Percentiles rank a stretch among this genome's conserved stretches.
Conservation (phyloP, 2,329 filamentous ascomycete species). For the Sarocladium strictum region DNA sequence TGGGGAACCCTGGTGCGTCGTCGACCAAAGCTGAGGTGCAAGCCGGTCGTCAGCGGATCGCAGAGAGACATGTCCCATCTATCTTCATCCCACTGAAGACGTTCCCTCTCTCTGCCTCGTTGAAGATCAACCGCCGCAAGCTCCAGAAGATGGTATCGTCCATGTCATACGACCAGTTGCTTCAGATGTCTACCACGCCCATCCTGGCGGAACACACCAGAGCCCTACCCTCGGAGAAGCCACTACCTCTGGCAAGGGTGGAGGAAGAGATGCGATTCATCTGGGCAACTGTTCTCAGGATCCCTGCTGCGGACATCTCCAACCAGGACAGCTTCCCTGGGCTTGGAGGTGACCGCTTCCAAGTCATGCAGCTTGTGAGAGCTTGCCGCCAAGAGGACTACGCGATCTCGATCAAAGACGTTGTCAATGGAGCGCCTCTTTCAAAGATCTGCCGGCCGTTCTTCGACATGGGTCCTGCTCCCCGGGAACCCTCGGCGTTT, state of each 20-base stretch:
- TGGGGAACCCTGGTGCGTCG: conserved; percentile 21
- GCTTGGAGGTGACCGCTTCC: conserved; percentile 39
- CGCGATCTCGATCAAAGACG: conserved; percentile 33
- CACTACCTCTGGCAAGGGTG: conserved; percentile 39
- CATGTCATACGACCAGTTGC: conserved; percentile 36
- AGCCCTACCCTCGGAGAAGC: conserved; percentile 27
- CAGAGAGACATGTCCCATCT: conserved; percentile 35
- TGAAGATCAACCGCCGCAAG: conserved; percentile 44
- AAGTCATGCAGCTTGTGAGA: conserved; percentile 38
- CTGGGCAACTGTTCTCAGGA: conserved; percentile 38
- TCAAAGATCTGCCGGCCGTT: conserved; percentile 37
- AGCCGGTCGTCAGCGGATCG: not conserved
- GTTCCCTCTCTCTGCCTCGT: conserved; percentile 42
- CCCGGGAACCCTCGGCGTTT: not conserved
- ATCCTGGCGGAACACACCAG: conserved; percentile 30
- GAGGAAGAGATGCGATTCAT: conserved; percentile 42
- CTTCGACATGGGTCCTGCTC: not conserved
- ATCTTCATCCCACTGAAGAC: conserved; percentile 42
- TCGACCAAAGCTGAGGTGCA: not conserved
- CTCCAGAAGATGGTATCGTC: conserved; percentile 39
- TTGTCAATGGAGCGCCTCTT: conserved; percentile 35
- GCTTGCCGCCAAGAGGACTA: conserved; percentile 38
- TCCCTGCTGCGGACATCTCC: conserved; percentile 34
- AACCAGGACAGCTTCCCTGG: conserved; percentile 38
- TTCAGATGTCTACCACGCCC: conserved; percentile 32